Evolutionary conservation across 345 rosid species (phyloP), one percentile per base, ranked within the genome.

Genomic region (Eucalyptus victrix): DNA sequence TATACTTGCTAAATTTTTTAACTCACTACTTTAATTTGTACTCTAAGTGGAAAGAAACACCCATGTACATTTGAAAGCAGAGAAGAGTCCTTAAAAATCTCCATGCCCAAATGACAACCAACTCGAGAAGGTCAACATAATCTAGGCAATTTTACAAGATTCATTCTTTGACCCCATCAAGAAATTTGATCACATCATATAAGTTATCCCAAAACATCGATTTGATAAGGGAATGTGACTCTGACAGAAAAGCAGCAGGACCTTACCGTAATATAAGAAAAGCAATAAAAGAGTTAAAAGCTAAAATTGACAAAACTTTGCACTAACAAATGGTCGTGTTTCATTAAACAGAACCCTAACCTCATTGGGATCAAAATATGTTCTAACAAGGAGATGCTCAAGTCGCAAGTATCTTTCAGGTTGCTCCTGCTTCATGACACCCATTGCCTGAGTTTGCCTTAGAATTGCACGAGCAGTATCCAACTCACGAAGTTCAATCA

Each of bases 401-500:
- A 98, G 98, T 80, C 94, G 91, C 96, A 98, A 92, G 94, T 97
- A 97, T 94, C 99, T 95, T 87, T 96, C 99, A 37, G 99, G 97
- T 92, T 97, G 98, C 94, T 98, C 99, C 94, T 98, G 99, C 94
- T 97, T 98, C 99, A 98, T 96, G 89, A 97, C 96, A 89, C 99
- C 97, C 99, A 98, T 98, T 86, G 96, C 99, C 91, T 97, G 99
- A 65, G 99, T 98, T 91, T 98, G 99, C 93, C 97, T 95, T 91
- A 98, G 92, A 91, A 98, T 96, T 89, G 99, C 97, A 60, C 99
- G 96, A 17, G 99, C 99, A 86, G 99, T 96, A 89, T 97, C 99
- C 94, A 96, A 91, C 88, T 98, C 99, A 65, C 99, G 94, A 37
- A 98, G 98, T 80, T 98, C 99, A 88, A 97, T 98, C 99, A 98